Base-by-base conservation (phyloP, 495 filamentous ascomycete species). In the Daldinia vernicosa region DNA sequence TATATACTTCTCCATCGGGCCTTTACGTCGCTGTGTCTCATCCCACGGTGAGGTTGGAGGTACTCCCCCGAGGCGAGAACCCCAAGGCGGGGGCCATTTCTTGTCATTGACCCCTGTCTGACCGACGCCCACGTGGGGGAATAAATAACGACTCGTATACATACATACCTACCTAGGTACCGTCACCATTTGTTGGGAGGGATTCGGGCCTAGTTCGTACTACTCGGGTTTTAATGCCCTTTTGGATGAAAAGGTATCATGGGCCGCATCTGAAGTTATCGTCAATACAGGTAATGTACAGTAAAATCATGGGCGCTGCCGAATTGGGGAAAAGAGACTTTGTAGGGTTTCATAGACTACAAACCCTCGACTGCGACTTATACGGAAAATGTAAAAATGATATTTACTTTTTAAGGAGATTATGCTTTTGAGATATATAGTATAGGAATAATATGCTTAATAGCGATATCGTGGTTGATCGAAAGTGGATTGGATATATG, bases 111-210 rank as follows among this genome's bases (percentile, higher is more conserved):
- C 53, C 67, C 67, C 61, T 70, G 61, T 61, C 61, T 70, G 61
- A 52, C 14, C 40, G 17, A 22, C 37, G 51, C 50, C 54, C 68
- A 62, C 68, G 68, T 71, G 68, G 68, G 62, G 68, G 33, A 63
- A 24, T 28, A 32, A 28, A 27, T 24, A 11, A 28, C 26, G 6
- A 27, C 40, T 45, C 24, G 28, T 33, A 63, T 60, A n/a, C n/a
- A n/a, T n/a, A n/a, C n/a, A n/a, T n/a, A n/a, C n/a, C n/a, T n/a
- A n/a, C n/a, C n/a, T n/a, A n/a, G n/a, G n/a, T n/a, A 33, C 53
- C 59, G 40, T 32, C 35, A 62, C 27, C 6, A 12, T 22, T 61
- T 35, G 43, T 33, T 43, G 59, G 43, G 47, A 14, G 19, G 35
- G 33, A 43, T 40, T n/a, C 37, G 51, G 37, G 50, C 39, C 51